Evolutionary conservation across 345 rosid genomes (phyloP), one percentile per base, ranked within the genome.

Genomic region (Eucalyptus caleyi): DNA sequence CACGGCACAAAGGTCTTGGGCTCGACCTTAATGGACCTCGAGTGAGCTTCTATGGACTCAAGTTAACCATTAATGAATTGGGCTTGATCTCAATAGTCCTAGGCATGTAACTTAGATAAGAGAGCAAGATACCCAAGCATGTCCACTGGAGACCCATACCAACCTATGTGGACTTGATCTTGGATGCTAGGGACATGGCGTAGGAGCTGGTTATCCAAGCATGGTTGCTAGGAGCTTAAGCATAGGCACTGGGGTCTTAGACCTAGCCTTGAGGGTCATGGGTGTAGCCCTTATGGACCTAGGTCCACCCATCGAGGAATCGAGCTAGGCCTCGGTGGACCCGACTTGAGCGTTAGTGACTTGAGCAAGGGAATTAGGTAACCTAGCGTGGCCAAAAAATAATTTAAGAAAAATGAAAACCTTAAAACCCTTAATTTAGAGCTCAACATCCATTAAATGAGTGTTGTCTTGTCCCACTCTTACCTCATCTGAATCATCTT

Each of bases 401-500:
- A 53, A 53, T 53, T 21, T 53, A 53, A 53, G 59, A 53, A 53
- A 53, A 53, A 53, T 53, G 59, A 53, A 53, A 53, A 53, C 59
- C 59, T 53, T 53, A 53, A 53, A 21, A 53, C 26, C 24, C 59
- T 53, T 53, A 8, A 53, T 53, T 53, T 53, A 53, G 11, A 53
- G 24, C 11, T 53, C 59, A 53, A 53, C 24, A 53, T 9, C 26
- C 24, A 53, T 53, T 53, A 8, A 53, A 2, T 3, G 1, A 53
- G 59, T 53, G 59, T 53, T 53, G 26, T 53, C 59, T 53, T 11
- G 2, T 53, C 11, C 24, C 26, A 21, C 59, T 53, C 11, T 53
- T 21, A 21, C 26, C 26, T 53, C 0, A 21, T 21, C 0, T 3
- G 9, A 21, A 9, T 53, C 0, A 0, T 21, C 24, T 53, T 53